These are phyloP conservation scores for Nephromyces sp. DNA, from an alignment of 169 alveolate genomes.

Conservation along the genomic window DNA sequence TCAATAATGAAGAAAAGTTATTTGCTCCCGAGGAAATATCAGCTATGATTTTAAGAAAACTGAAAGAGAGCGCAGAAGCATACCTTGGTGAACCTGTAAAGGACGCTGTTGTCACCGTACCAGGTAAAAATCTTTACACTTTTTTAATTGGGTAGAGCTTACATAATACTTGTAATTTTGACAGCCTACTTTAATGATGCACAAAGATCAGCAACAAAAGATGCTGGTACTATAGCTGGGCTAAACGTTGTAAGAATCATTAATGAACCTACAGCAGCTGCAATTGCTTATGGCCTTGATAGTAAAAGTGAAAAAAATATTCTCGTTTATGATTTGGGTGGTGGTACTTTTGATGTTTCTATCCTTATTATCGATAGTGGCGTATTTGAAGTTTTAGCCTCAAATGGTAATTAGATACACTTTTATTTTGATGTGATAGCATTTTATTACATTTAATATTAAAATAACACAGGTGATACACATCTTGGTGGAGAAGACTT, in stretches of 20 bases:
- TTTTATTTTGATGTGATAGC: background rate
- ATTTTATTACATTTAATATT: background rate
- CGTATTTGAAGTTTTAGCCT: constrained; percentile 94
- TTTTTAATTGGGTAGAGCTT: background rate
- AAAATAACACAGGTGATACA: constrained; percentile 64
- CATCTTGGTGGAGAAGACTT: constrained; percentile 99
- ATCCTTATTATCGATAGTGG: constrained; percentile 93
- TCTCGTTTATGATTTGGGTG: constrained; percentile 97
- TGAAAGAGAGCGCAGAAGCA: constrained; percentile 94
- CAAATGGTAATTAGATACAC: constrained; percentile 71
- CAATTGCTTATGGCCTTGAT: constrained; percentile 97
- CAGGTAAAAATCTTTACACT: constrained; percentile 5
- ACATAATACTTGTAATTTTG: constrained; percentile 53
- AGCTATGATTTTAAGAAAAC: constrained; percentile 90
- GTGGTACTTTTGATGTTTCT: constrained; percentile 99
- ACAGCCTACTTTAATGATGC: constrained; percentile 97
- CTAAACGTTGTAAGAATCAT: constrained; percentile 91
- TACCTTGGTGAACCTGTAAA: constrained; percentile 89
- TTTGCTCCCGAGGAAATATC: constrained; percentile 98
- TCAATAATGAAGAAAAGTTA: constrained; percentile 71
- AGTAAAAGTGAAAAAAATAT: constrained; percentile 88
- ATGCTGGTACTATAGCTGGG: constrained; percentile 97
- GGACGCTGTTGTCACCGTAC: constrained; percentile 51
- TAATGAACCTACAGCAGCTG: constrained; percentile 99
- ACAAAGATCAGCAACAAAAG: constrained; percentile 98